Base-by-base conservation (phyloP, 495 filamentous ascomycete genomes). In the Penicillium bialowiezense region DNA sequence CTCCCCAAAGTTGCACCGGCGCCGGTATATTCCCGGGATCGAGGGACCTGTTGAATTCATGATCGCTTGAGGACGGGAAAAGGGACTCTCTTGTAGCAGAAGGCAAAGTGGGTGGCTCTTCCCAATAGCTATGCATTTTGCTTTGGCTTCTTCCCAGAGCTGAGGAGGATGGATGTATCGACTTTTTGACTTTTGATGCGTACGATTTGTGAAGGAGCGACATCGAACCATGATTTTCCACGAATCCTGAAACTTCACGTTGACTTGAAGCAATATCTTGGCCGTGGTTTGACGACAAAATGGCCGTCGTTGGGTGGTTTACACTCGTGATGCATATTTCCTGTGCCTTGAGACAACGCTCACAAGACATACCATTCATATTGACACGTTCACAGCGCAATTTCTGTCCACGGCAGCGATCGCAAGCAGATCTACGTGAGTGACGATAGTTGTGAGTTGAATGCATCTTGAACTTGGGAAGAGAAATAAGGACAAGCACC, bases 321-420 rank as follows among this genome's bases (percentile, higher is more conserved):
- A 62, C 7, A 26, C 46, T 64, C 3, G 59, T 64, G 13, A 56
- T 62, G 23, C 61, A 64, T 12, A 50, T 26, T 12, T 59, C 58
- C 21, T 64, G 61, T 19, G 61, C 61, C 34, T 64, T 64, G 24
- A 64, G 52, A 32, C 61, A 64, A 15, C 61, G 51, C 23, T 64
- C 61, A 18, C 61, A 64, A 18, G 61, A 62, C 48, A 52, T 53
- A 23, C 59, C 55, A 44, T 51, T 53, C 15, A 59, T 37, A 33
- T 59, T 55, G 60, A 61, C 65, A 7, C 70, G 59, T 18, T 70
- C 48, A 52, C 70, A 73, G 14, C 68, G 62, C 10, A 72, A 45
- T 45, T 72, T 73, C 24, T 68, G 65, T 10, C 62, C 65, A n/a
- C 68, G 67, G 37, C 69, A 73, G n/a, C 68, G 59, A 55, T 73